These are phyloP conservation scores for Geosmithia flava DNA, from an alignment of 2,329 filamentous ascomycete genomes.

Conservation along the genomic window DNA sequence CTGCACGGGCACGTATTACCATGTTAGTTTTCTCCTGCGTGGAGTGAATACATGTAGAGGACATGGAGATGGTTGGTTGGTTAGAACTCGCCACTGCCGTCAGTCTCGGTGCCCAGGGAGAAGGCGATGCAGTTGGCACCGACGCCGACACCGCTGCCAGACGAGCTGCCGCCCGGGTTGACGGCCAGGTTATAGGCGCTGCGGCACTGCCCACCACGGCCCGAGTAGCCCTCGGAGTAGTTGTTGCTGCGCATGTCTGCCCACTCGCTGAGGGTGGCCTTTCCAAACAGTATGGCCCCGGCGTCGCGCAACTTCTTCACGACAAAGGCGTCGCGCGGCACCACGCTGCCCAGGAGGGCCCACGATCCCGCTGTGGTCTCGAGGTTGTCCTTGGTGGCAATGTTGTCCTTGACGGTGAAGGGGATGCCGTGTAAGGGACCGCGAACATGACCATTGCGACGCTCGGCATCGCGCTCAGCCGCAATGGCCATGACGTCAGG, in stretches of 20 bases:
- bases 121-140: constrained; percentile 51
- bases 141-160: constrained; percentile 53
- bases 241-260: constrained; percentile 57
- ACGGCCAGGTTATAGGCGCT: constrained; percentile 57
- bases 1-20: constrained; percentile 23
- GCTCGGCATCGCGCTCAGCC: constrained; percentile 8
- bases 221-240: constrained; percentile 57
- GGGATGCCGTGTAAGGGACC: constrained; percentile 11
- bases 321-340: neutral
- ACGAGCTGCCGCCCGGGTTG: constrained; percentile 57
- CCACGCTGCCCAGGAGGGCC: constrained; percentile 37
- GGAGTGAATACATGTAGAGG: too few relatives aligned
- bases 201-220: constrained; percentile 49
- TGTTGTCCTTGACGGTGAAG: constrained; percentile 30
- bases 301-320: constrained; percentile 22
- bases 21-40: too few relatives aligned
- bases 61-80: too few relatives aligned
- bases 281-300: constrained; percentile 58
- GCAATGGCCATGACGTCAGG: constrained; percentile 5
- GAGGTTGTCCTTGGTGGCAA: constrained; percentile 55
- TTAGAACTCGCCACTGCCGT: constrained; percentile 28
- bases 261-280: constrained; percentile 63
- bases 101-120: constrained; percentile 55
- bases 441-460: constrained; percentile 6
- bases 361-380: constrained; percentile 62